Percentiles rank a stretch among this genome's conserved stretches.
phyloP scores from a whole-genome alignment of 495 filamentous ascomycete genomes.

The Penicillium coffeae region DNA sequence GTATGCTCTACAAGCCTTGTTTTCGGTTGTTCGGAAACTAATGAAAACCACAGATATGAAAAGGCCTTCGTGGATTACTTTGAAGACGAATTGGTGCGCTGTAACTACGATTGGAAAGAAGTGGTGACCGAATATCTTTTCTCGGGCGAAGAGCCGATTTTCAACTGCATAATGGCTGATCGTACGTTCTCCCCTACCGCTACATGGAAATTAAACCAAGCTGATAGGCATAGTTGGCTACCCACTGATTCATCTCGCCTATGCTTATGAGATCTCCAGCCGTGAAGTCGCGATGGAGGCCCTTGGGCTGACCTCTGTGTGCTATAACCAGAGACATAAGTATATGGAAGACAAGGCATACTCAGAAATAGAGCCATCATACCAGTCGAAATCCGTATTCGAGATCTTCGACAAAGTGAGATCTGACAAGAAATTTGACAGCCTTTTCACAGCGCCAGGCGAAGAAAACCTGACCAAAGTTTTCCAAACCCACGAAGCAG shows the following conservation, averaged over 20 bases:
- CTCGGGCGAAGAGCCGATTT: conserved; percentile 67
- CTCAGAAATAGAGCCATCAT: conserved; percentile 48
- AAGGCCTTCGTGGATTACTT: conserved; percentile 89
- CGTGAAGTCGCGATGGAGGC: conserved; percentile 83
- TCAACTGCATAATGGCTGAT: conserved; percentile 72
- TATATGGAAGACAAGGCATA: conserved; percentile 71
- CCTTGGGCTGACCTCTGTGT: conserved; percentile 62
- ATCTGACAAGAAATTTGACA: conserved; percentile 48
- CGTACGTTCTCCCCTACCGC: conserved; percentile 50
- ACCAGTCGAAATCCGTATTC: conserved; percentile 52
- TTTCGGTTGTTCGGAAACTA: background rate
- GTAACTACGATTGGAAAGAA: conserved; percentile 78
- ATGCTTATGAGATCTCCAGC: conserved; percentile 77
- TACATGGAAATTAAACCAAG: background rate
- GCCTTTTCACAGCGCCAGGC: conserved; percentile 55
- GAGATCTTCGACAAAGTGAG: conserved; percentile 61
- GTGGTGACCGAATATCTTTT: conserved; percentile 75
- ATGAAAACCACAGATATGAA: conserved; percentile 60
- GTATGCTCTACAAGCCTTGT: conserved; percentile 32
- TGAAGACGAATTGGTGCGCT: conserved; percentile 74
- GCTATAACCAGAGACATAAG: conserved; percentile 72
- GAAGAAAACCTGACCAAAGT: conserved; percentile 61
- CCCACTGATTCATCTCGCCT: conserved; percentile 83
- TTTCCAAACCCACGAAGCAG: conserved; percentile 64
- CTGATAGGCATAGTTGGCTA: conserved; percentile 57